Conservation (phyloP, 495 filamentous ascomycete species). For the Podospora conica region DNA sequence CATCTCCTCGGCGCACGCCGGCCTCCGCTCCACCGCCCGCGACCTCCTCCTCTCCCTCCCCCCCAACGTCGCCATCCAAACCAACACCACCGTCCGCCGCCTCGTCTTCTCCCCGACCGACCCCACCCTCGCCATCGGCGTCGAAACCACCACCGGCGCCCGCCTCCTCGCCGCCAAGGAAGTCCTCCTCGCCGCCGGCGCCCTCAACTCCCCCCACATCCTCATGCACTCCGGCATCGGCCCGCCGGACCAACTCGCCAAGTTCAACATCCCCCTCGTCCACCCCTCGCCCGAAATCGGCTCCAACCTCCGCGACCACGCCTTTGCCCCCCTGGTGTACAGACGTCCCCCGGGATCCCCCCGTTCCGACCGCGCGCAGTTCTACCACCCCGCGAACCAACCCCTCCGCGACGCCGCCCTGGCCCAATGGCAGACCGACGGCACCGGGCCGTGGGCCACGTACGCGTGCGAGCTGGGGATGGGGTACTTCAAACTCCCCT, state of each 20-base stretch:
- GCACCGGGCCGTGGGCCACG: constrained; percentile 42
- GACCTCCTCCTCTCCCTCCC: constrained; percentile 43
- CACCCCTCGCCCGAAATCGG: constrained; percentile 47
- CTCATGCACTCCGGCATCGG: constrained; percentile 63
- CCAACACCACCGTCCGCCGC: constrained; percentile 42
- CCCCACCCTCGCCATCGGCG: constrained; percentile 46
- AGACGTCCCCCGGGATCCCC: constrained; percentile 22
- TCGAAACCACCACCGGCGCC: constrained; percentile 37
- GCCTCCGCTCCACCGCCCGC: constrained; percentile 45
- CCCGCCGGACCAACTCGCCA: constrained; percentile 43
- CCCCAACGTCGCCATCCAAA: constrained; percentile 47
- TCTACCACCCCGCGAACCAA: constrained; percentile 23
- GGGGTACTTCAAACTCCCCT: constrained; percentile 51
- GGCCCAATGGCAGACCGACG: constrained; percentile 42
- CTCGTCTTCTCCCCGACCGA: constrained; percentile 45
- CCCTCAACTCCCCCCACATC: constrained; percentile 54
- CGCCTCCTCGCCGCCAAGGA: constrained; percentile 47
- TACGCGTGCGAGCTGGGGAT: constrained; percentile 37
- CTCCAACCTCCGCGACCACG: constrained; percentile 52
- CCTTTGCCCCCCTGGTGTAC: constrained; percentile 25
- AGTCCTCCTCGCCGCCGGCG: constrained; percentile 52
- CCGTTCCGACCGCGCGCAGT: constrained; percentile 23
- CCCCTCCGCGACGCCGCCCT: constrained; percentile 37
- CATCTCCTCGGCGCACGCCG: constrained; percentile 43
- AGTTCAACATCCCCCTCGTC: constrained; percentile 47